Percentiles rank a stretch among this genome's conserved stretches.
Evolutionary conservation across 352 stramenopile genomes (phyloP).

Genomic region (Phytophthora europaea): DNA sequence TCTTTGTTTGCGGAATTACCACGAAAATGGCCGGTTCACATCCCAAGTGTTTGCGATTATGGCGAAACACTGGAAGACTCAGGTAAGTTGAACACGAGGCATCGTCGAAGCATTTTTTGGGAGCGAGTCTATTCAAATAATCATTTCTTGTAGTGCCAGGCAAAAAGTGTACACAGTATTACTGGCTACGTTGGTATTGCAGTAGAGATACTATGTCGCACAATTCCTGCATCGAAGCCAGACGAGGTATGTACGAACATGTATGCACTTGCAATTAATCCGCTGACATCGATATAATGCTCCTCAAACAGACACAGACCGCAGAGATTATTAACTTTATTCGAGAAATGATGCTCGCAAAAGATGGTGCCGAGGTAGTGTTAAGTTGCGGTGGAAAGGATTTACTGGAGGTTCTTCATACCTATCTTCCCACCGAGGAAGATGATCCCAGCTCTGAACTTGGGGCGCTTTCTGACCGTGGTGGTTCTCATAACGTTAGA

Average conservation of each 20-base stretch:
- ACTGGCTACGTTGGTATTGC: conserved; percentile 74
- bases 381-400: conserved; percentile 57
- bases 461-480: not conserved
- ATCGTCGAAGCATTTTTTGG: not conserved
- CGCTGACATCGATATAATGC: not conserved
- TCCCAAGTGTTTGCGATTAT: conserved; percentile 72
- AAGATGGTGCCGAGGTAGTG: conserved; percentile 60
- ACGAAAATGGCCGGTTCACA: conserved; percentile 52
- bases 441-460: not conserved
- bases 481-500: not conserved
- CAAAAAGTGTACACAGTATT: conserved; percentile 50
- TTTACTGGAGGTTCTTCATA: conserved; percentile 47
- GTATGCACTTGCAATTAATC: not conserved
- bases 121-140: not conserved
- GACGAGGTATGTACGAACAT: conserved; percentile 24
- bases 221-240: conserved; percentile 27
- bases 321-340: conserved; percentile 74
- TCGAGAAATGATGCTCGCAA: conserved; percentile 59
- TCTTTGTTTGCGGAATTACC: conserved; percentile 66
- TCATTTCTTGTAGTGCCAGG: conserved; percentile 2
- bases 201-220: conserved; percentile 51
- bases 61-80: conserved; percentile 54
- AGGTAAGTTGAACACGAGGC: conserved; percentile 24
- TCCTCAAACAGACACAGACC: conserved; percentile 35
- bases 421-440: conserved; percentile 4